Evolutionary conservation across 306 rosid species (phyloP).

Genomic region (Quercus robur): DNA sequence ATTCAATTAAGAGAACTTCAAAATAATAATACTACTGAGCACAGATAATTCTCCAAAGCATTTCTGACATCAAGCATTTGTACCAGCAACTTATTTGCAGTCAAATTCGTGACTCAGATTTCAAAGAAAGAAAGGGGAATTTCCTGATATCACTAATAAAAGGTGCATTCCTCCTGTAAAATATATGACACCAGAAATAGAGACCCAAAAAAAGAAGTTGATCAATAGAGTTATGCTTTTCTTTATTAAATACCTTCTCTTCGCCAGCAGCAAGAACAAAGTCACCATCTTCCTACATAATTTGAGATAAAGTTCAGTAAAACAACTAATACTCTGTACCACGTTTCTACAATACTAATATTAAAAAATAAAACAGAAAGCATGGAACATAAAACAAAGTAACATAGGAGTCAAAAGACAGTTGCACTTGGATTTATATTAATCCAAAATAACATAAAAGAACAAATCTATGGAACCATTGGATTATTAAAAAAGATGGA

Average conservation of each 20-base stretch:
- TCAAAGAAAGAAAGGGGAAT: background rate
- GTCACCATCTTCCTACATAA: conserved; percentile 83
- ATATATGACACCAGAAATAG: background rate
- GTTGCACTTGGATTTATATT: background rate
- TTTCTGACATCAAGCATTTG: background rate
- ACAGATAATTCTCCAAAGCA: background rate
- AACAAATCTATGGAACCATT: background rate
- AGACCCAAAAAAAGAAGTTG: conserved; percentile 7
- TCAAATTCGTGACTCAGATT: background rate
- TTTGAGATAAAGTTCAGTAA: conserved; percentile 29
- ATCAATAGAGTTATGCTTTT: conserved; percentile 4
- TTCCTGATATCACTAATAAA: background rate
- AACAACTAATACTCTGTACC: conserved; percentile 11
- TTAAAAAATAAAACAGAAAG: background rate
- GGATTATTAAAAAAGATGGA: background rate
- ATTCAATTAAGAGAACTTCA: background rate
- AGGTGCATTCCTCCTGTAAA: background rate
- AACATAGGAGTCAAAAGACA: background rate
- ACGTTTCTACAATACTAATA: background rate
- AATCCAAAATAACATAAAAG: background rate
- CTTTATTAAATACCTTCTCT: conserved; percentile 58
- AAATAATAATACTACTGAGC: background rate
- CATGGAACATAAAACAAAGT: background rate
- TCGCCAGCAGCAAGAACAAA: conserved; percentile 68
- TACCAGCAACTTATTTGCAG: background rate